Evolutionary conservation across 371 early-diverging fungal species (phyloP), one percentile per base, ranked within the genome.

Genomic region (Zychaea mexicana): DNA sequence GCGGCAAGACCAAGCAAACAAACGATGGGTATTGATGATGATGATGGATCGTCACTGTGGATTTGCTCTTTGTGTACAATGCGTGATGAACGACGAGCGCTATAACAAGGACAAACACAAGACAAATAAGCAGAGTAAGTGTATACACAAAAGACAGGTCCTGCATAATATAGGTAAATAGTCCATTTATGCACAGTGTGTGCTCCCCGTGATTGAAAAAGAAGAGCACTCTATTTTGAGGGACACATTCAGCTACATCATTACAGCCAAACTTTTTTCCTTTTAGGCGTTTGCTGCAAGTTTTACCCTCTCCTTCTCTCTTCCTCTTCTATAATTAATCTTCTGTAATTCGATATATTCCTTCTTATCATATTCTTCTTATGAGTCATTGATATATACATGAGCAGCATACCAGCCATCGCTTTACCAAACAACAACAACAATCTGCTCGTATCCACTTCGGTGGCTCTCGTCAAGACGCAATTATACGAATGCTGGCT

Each of bases 401-500:
- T 49, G 49, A 49, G 5, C 49, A 49, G 49, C n/a, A 24, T 49
- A 49, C 2, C 49, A 4, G 22, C 49, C 22, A 19, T 49, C 5
- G 22, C 24, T 49, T 49, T 49, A 49, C 22, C 49, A 49, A 49
- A 24, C 22, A 54, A 54, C 7, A 17, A 54, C 19, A 17, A 38
- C 22, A 58, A 28, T 27, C 21, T 36, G 0, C 24, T 56, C 19
- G 36, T 36, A 33, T 28, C 52, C 19, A 52, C 30, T 31, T 52
- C 28, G 19, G 46, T 47, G 47, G 26, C 19, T 47, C 24, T 30
- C 17, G 31, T 62, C 26, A 61, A 67, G 28, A 30, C 52, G 12
- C 62, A 61, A 17, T 38, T 65, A 13, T 68, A 69, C 46, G 68
- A 73, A 33, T 71, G 66, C 28, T 77, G 77, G 73, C 33, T 69